Evolutionary conservation across 2,329 filamentous ascomycete species (phyloP).

Genomic region (Ophiostoma australiae): DNA sequence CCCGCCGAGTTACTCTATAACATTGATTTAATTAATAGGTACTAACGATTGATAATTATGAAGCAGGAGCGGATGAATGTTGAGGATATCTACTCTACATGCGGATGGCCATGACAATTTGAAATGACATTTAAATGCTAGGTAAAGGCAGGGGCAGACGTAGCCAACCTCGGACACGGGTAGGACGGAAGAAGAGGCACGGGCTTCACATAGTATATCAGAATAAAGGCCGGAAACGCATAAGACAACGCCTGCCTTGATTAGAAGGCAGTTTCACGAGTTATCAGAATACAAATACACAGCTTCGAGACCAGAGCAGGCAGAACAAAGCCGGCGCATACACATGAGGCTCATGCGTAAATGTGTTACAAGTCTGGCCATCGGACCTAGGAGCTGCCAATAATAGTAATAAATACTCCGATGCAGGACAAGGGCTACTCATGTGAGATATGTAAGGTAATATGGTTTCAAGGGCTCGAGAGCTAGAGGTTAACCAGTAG

Average conservation of each 20-base stretch:
- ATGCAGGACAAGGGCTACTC: background rate
- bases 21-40: background rate
- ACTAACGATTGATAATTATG: background rate
- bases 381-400: background rate
- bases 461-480: background rate
- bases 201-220: background rate
- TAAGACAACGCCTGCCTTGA: background rate
- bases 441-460: background rate
- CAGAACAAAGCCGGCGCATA: background rate
- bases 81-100: background rate
- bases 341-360: background rate
- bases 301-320: background rate
- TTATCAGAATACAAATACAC: background rate
- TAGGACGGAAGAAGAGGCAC: background rate
- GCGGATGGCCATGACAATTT: background rate
- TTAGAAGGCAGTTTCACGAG: background rate
- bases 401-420: background rate
- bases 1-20: background rate
- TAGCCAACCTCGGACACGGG: background rate
- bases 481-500: slow-evolving; percentile 8
- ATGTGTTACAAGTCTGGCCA: background rate
- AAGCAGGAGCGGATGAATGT: background rate
- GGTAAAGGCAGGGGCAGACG: background rate
- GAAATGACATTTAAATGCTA: background rate
- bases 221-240: background rate